Evolutionary conservation across 129 eudicot species (phyloP), one percentile per base, ranked within the genome.

Genomic region (Ambrosia artemisiifolia): DNA sequence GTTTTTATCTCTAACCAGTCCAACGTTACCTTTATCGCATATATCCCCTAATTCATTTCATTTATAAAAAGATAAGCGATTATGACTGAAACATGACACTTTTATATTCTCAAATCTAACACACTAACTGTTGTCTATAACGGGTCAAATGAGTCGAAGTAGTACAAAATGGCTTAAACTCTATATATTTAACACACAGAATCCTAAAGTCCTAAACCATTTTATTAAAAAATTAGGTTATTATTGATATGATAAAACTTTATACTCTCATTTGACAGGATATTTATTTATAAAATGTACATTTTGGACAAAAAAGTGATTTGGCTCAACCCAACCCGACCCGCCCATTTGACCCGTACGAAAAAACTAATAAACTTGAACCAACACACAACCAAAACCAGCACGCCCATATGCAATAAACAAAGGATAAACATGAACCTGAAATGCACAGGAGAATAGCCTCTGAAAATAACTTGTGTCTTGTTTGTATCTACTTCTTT

Each of bases 371-470:
- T 38, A 1, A 38, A 38, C 2, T 7, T 38, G 43, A 38, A 38
- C 43, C 1, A 38, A 6, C 9, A 6, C 38, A 35, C 6, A 3
- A 73, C 19, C 61, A 20, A 73, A 47, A 1, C 18, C 35, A 8
- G 1, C 9, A 48, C 8, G 28, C 43, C n/a, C 10, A 17, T 38
- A 4, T 28, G n/a, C 59, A 19, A 47, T 43, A 54, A 65, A 20
- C 33, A 20, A 60, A 75, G 43, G 14, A 44, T 8, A 6, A 40
- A 63, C 30, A 6, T 5, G 74, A 78, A 93, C 98, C 98, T 87
- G 85, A 87, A 93, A 80, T 93, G 98, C 33, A 93, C 96, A 2
- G 98, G 96, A 82, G 98, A 86, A 84, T 79, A 93, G 82, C 88
- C 74, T 65, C 98, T 81, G 72, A 87, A 90, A 73, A 89, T 43